phyloP scores from a whole-genome alignment of 1,139 yeast species.

The Suhomyces terraborum region DNA sequence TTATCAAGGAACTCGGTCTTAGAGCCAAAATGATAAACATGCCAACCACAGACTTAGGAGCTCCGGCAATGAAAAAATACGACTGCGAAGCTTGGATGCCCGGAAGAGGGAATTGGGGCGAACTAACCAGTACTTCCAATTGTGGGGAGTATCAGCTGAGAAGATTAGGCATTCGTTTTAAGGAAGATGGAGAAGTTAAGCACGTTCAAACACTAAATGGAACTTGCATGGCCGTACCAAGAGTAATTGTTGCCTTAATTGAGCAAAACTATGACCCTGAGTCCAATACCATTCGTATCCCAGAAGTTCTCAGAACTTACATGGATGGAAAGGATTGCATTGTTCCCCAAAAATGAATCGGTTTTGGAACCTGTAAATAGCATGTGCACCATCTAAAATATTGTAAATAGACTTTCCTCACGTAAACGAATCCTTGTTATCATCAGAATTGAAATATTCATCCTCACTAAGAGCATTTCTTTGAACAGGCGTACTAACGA shows the following conservation, averaged over 20 bases:
- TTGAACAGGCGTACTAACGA: constrained; percentile 34
- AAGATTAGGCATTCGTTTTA: constrained; percentile 68
- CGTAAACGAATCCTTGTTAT: constrained; percentile 1
- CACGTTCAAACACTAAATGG: constrained; percentile 89
- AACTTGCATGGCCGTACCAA: constrained; percentile 93
- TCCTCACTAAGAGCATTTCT: constrained; percentile 4
- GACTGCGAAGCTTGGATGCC: constrained; percentile 99
- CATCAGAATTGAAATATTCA: constrained; percentile 28
- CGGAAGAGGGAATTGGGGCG: constrained; percentile 93
- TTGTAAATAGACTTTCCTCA: neutral
- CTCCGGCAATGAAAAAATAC: constrained; percentile 89
- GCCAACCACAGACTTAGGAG: constrained; percentile 90
- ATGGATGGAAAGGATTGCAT: constrained; percentile 62
- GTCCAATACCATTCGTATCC: constrained; percentile 59
- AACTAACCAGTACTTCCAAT: constrained; percentile 85
- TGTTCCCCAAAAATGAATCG: constrained; percentile 1
- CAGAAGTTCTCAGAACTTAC: constrained; percentile 63
- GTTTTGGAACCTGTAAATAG: constrained; percentile 4
- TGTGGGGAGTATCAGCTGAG: constrained; percentile 92
- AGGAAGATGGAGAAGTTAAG: constrained; percentile 35
- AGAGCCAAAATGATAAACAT: constrained; percentile 81
- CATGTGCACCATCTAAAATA: neutral
- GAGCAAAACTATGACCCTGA: constrained; percentile 77
- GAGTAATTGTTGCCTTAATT: constrained; percentile 82
- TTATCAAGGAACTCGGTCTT: constrained; percentile 69